Evolutionary conservation across 768 basidiomycete species (phyloP).

Genomic region (Suillus subaureus): DNA sequence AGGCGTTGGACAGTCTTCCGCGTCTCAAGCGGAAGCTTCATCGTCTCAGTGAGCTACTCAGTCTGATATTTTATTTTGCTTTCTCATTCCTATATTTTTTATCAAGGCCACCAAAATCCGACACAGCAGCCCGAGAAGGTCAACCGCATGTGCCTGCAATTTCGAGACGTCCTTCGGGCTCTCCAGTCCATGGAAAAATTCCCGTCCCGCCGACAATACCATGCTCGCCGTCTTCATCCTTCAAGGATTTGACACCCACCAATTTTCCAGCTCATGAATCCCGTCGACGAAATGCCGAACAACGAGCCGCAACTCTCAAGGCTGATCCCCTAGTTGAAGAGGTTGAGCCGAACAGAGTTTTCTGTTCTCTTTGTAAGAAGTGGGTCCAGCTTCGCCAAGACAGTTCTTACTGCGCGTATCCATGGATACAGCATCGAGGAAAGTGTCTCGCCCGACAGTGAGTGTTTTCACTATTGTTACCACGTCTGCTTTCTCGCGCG

Average conservation of each 20-base stretch:
- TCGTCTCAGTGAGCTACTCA: slow-evolving; percentile 16
- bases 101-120: not conserved
- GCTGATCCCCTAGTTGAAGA: slow-evolving; percentile 65
- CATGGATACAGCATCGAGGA: slow-evolving; percentile 76
- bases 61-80: not conserved
- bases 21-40: slow-evolving; percentile 21
- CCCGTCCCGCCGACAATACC: slow-evolving; percentile 20
- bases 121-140: not conserved
- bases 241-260: slow-evolving; percentile 60
- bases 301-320: slow-evolving; percentile 70
- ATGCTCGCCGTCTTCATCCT: slow-evolving; percentile 39
- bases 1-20: slow-evolving; percentile 15
- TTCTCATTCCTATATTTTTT: slow-evolving; percentile 2
- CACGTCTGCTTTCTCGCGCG: slow-evolving; percentile 7
- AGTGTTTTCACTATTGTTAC: slow-evolving; percentile 32
- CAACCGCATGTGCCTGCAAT: not conserved
- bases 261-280: slow-evolving; percentile 66
- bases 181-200: slow-evolving; percentile 9
- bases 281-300: slow-evolving; percentile 75
- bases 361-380: slow-evolving; percentile 74
- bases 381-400: slow-evolving; percentile 86
- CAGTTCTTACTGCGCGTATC: slow-evolving; percentile 77
- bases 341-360: slow-evolving; percentile 76
- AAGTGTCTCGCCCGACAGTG: slow-evolving; percentile 78
- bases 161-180: not conserved